These are phyloP conservation scores for Mariannaea sp. DNA, from an alignment of 2,329 filamentous ascomycete species.

Conservation along the genomic window DNA sequence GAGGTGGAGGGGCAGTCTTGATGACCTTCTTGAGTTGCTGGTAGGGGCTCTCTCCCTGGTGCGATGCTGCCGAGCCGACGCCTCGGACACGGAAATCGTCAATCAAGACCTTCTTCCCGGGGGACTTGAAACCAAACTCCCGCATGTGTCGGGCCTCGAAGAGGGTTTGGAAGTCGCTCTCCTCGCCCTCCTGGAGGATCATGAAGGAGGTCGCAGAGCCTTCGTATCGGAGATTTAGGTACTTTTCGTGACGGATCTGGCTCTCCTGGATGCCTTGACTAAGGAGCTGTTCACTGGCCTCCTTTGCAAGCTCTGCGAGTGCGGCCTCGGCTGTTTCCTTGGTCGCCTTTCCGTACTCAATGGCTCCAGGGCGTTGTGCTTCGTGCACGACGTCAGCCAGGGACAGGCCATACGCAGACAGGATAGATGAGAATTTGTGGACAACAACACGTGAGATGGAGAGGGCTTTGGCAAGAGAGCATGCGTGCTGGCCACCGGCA, in stretches of 20 bases:
- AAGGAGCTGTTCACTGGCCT: conserved; percentile 14
- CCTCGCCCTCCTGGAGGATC: conserved; percentile 35
- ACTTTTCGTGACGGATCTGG: conserved; percentile 48
- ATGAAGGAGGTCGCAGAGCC: conserved; percentile 50
- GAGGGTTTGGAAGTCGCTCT: conserved; percentile 65
- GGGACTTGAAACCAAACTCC: conserved; percentile 68
- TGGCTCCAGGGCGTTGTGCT: conserved; percentile 40
- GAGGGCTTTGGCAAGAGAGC: conserved; percentile 46
- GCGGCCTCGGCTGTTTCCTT: conserved; percentile 13
- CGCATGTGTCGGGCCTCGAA: conserved; percentile 74
- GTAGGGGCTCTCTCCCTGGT: conserved; percentile 29
- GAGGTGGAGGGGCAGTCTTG: background rate
- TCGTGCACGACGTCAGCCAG: conserved; percentile 50
- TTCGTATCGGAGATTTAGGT: conserved; percentile 50
- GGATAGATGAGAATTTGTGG: conserved; percentile 49
- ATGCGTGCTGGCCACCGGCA: conserved; percentile 49
- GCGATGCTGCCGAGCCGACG: conserved; percentile 33
- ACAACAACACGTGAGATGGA: conserved; percentile 48
- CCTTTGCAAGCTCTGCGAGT: conserved; percentile 26
- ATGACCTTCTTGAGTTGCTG: conserved; percentile 27
- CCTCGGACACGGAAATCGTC: conserved; percentile 51
- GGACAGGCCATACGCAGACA: conserved; percentile 51
- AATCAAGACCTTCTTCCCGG: conserved; percentile 48
- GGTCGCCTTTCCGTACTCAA: conserved; percentile 33
- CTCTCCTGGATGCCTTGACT: conserved; percentile 42